These are phyloP conservation scores for Entomortierella beljakovae DNA, from an alignment of 192 early-diverging fungal genomes.

Conservation along the genomic window DNA sequence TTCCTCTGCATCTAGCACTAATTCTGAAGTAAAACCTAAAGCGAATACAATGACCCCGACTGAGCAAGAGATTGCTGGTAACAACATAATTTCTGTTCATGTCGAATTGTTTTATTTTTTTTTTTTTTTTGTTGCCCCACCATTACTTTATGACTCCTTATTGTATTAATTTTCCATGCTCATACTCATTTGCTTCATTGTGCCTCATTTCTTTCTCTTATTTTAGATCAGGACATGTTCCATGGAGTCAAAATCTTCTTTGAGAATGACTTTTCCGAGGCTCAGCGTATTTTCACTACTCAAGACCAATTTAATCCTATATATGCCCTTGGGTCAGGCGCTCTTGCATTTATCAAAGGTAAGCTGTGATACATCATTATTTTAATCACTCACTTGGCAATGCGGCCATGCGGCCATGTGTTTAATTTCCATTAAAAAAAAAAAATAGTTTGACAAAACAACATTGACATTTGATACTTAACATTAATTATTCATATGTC, in stretches of 20 bases:
- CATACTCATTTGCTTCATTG: background rate
- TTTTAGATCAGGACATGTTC: slow-evolving; percentile 2
- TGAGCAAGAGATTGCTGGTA: slow-evolving; percentile 53
- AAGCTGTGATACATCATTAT: background rate
- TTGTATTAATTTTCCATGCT: background rate
- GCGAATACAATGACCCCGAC: slow-evolving; percentile 42
- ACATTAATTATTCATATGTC: too few relatives aligned
- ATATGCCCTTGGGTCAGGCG: slow-evolving; percentile 63
- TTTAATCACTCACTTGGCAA: background rate
- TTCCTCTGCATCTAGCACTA: slow-evolving; percentile 3
- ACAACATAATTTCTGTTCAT: too few relatives aligned
- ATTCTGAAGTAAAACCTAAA: slow-evolving; percentile 12
- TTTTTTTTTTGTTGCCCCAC: too few relatives aligned
- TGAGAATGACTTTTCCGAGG: slow-evolving; percentile 64
- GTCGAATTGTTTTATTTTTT: too few relatives aligned
- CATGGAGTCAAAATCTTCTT: slow-evolving; percentile 62
- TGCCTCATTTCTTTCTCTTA: background rate
- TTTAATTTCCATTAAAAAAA: background rate
- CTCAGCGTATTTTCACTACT: slow-evolving; percentile 60
- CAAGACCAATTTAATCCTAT: slow-evolving; percentile 61
- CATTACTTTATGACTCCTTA: too few relatives aligned
- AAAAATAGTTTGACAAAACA: too few relatives aligned
- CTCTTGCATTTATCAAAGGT: slow-evolving; percentile 70
- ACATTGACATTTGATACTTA: too few relatives aligned
- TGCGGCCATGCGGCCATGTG: background rate